A percentile compares a stretch with the other conserved stretches of the same genome.
Conservation (phyloP, 352 stramenopile genomes). For the Blastocystis sp. region DNA sequence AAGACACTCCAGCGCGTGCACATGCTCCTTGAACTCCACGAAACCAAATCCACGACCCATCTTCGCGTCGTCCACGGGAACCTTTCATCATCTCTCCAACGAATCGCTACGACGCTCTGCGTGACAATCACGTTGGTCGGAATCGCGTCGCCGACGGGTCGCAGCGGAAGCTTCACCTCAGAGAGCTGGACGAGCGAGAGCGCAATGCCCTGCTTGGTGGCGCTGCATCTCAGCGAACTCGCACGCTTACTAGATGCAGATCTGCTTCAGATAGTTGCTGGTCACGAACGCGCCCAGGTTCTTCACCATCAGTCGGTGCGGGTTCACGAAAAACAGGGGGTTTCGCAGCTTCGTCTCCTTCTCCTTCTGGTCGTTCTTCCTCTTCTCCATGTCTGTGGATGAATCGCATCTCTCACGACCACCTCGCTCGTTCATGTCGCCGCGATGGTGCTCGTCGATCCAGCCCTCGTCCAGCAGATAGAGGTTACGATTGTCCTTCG, state of each 20-base stretch:
- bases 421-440: slow-evolving; percentile 59
- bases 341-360: slow-evolving; percentile 91
- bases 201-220: background rate
- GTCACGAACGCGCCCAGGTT: slow-evolving; percentile 67
- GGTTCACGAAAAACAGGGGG: slow-evolving; percentile 89
- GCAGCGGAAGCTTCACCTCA: slow-evolving; percentile 23
- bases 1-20: slow-evolving; percentile 70
- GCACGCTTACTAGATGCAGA: slow-evolving; percentile 6
- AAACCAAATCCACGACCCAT: slow-evolving; percentile 63
- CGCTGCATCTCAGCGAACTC: background rate
- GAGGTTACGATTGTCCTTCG: slow-evolving; percentile 85
- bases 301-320: slow-evolving; percentile 78
- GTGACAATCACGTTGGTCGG: background rate
- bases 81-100: too few relatives aligned
- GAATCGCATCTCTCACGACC: slow-evolving; percentile 53
- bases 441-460: slow-evolving; percentile 65
- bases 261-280: slow-evolving; percentile 36
- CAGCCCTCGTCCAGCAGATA: slow-evolving; percentile 85
- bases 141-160: background rate
- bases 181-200: background rate
- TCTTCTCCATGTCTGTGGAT: slow-evolving; percentile 80
- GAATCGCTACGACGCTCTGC: background rate
- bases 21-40: slow-evolving; percentile 72
- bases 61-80: too few relatives aligned
- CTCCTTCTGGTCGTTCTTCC: slow-evolving; percentile 76